A percentile compares a stretch with the other conserved stretches of the same genome.
Evolutionary conservation across 2,329 filamentous ascomycete genomes (phyloP).

Genomic region (Talaromyces amestolkiae): DNA sequence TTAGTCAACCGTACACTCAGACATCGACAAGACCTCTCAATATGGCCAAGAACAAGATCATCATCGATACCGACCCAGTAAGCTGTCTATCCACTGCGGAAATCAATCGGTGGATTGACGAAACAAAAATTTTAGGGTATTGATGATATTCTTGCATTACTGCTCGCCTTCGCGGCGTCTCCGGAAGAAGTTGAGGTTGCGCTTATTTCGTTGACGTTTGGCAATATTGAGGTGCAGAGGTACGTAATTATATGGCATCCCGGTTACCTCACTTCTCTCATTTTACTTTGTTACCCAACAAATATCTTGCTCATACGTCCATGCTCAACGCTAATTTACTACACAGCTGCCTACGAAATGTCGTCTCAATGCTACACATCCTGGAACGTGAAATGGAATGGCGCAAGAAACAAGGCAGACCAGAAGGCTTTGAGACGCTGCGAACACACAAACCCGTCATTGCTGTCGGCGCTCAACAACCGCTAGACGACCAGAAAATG

Average conservation of each 20-base stretch:
- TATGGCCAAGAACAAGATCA: constrained; percentile 67
- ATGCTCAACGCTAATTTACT: not conserved
- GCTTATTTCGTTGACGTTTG: constrained; percentile 86
- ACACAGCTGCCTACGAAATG: constrained; percentile 76
- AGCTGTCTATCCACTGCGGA: constrained; percentile 19
- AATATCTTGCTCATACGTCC: not conserved
- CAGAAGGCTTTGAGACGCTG: constrained; percentile 71
- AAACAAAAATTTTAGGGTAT: constrained; percentile 55
- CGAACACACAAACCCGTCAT: constrained; percentile 74
- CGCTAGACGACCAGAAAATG: constrained; percentile 77
- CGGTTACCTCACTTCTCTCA: too few species aligned
- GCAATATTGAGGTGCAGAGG: constrained; percentile 86
- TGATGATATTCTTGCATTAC: constrained; percentile 85
- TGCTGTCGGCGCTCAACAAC: constrained; percentile 80
- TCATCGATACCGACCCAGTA: constrained; percentile 95
- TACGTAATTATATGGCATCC: constrained; percentile 33
- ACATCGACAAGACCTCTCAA: not conserved
- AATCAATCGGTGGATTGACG: not conserved
- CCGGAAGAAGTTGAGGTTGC: constrained; percentile 82
- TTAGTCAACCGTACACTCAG: not conserved
- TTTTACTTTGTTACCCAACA: too few species aligned
- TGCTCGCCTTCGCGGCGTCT: constrained; percentile 78
- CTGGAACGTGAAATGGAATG: constrained; percentile 85
- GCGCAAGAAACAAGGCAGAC: constrained; percentile 66
- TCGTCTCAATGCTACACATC: constrained; percentile 85